These are phyloP conservation scores for Penicillium egyptiacum DNA, from an alignment of 495 filamentous ascomycete species.

Conservation along the genomic window DNA sequence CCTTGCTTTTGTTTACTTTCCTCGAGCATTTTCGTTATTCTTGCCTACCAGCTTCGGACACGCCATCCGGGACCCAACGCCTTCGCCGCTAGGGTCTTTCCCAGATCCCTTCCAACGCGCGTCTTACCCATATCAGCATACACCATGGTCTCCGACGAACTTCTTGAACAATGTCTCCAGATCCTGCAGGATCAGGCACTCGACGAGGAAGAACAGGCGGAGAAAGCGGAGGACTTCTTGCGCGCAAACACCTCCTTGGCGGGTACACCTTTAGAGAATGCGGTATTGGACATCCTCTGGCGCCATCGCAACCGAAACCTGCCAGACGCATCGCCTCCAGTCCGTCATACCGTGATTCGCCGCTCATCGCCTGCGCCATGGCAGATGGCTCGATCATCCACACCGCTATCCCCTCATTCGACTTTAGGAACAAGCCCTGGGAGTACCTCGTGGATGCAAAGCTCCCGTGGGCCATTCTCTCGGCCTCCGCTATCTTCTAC, in stretches of 20 bases:
- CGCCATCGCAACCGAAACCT: constrained; percentile 75
- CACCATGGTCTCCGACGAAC: constrained; percentile 84
- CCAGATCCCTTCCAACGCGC: constrained; percentile 15
- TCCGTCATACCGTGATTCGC: constrained; percentile 85
- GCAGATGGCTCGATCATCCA: constrained; percentile 76
- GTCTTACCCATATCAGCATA: constrained; percentile 2
- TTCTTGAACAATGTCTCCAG: constrained; percentile 86
- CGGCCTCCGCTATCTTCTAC: constrained; percentile 55
- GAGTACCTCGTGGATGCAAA: constrained; percentile 74
- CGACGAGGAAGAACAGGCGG: constrained; percentile 93
- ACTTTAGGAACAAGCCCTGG: constrained; percentile 76
- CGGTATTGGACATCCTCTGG: constrained; percentile 89
- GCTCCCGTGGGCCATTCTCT: constrained; percentile 65
- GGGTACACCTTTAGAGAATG: constrained; percentile 82
- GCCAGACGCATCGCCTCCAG: constrained; percentile 73
- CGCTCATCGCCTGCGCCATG: constrained; percentile 90
- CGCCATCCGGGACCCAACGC: background rate
- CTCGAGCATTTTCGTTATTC: background rate
- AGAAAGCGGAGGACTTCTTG: constrained; percentile 85
- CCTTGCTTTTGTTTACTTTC: background rate
- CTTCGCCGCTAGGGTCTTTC: constrained; percentile 1
- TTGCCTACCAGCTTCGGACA: background rate
- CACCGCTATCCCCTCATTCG: constrained; percentile 72
- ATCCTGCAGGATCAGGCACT: constrained; percentile 78
- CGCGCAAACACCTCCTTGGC: constrained; percentile 73